Percentiles rank a stretch among this genome's conserved stretches.
These are phyloP conservation scores for Glarea lozoyensis DNA, from an alignment of 495 filamentous ascomycete species.

Conservation along the genomic window DNA sequence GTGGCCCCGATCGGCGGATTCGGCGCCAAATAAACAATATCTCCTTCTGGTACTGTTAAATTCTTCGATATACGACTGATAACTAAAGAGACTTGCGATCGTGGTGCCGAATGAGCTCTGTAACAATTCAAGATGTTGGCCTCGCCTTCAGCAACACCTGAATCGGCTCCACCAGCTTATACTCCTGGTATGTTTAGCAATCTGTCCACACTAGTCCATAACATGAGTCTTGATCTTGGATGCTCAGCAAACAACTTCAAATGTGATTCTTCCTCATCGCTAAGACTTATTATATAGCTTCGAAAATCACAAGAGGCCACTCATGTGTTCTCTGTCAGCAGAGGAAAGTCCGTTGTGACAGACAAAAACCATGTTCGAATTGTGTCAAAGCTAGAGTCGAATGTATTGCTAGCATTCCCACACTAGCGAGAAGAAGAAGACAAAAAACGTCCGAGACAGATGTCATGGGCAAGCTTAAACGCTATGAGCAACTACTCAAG, in stretches of 20 bases:
- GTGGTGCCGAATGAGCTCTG: no score
- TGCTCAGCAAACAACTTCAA: no score
- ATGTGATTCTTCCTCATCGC: neutral
- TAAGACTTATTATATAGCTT: no score
- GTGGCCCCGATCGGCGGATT: no score
- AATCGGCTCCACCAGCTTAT: neutral
- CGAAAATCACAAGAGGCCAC: constrained; percentile 26
- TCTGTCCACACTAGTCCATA: no score
- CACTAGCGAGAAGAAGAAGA: constrained; percentile 49
- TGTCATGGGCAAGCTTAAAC: constrained; percentile 40
- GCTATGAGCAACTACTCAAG: constrained; percentile 44
- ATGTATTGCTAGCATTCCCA: constrained; percentile 51
- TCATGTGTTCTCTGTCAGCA: constrained; percentile 59
- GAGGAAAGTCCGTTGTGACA: constrained; percentile 61
- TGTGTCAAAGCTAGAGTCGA: constrained; percentile 52
- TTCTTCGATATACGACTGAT: no score
- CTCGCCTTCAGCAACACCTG: constrained; percentile 1
- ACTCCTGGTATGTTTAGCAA: no score
- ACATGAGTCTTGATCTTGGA: no score
- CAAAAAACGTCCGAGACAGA: constrained; percentile 42
- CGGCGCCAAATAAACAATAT: no score
- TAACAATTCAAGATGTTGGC: constrained; percentile 9
- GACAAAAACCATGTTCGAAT: constrained; percentile 55
- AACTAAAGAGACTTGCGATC: no score
- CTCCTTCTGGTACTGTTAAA: no score